A percentile compares a stretch with the other conserved stretches of the same genome.
Evolutionary conservation across 495 filamentous ascomycete genomes (phyloP).

Genomic region (Saxophila tyrrhenica): DNA sequence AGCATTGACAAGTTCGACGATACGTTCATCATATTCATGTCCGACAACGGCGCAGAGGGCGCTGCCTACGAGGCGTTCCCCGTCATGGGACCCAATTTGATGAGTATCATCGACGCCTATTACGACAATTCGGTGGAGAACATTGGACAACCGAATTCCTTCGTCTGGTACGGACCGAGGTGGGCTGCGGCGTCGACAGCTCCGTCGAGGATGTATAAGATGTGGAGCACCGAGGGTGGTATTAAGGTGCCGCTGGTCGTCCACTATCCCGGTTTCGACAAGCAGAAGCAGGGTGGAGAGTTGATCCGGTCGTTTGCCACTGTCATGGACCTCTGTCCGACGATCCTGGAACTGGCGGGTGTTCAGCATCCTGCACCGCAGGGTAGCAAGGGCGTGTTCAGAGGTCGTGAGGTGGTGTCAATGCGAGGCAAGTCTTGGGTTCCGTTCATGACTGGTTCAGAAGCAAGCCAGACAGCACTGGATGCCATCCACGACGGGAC

Average conservation of each 20-base stretch:
- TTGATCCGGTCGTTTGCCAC: slow-evolving; percentile 16
- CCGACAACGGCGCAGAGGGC: slow-evolving; percentile 48
- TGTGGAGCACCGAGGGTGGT: slow-evolving; percentile 44
- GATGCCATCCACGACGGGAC: neutral
- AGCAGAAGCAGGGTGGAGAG: slow-evolving; percentile 27
- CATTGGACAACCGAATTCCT: slow-evolving; percentile 44
- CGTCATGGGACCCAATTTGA: slow-evolving; percentile 34
- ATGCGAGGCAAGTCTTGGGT: slow-evolving; percentile 11
- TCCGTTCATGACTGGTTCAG: slow-evolving; percentile 10
- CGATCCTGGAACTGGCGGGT: slow-evolving; percentile 15
- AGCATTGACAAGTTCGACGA: slow-evolving; percentile 45
- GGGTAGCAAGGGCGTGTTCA: neutral
- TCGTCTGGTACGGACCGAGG: slow-evolving; percentile 50
- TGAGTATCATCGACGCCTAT: slow-evolving; percentile 43
- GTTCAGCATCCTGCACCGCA: neutral
- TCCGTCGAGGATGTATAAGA: slow-evolving; percentile 43
- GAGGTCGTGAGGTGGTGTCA: slow-evolving; percentile 6
- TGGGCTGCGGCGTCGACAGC: slow-evolving; percentile 51
- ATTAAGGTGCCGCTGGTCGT: slow-evolving; percentile 41
- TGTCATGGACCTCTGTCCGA: slow-evolving; percentile 19
- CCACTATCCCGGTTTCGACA: neutral
- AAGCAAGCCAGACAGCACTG: too few relatives aligned
- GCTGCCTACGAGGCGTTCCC: slow-evolving; percentile 44
- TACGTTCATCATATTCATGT: slow-evolving; percentile 49
- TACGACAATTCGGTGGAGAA: slow-evolving; percentile 49